Evolutionary conservation across 805 yeast genomes (phyloP), one percentile per base, ranked within the genome.

Genomic region (Debaryomyces tyrocola): DNA sequence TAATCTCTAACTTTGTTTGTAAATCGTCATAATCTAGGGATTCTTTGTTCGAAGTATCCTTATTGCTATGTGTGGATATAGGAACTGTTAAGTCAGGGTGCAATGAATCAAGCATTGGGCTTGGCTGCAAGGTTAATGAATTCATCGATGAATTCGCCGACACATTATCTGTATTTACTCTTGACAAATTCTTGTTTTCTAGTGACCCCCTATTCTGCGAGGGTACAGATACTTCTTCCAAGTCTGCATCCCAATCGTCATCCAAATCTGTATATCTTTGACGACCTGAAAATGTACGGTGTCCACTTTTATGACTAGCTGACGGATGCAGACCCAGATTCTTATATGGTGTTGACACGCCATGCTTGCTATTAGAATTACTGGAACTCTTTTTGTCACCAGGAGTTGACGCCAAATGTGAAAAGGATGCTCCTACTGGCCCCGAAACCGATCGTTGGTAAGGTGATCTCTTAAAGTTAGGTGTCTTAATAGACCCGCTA

Each of bases 241-340:
- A 54, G 15, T 66, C 74, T 15, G 80, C 95, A 63, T 90, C 92
- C 97, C 97, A 90, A 64, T 90, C 97, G 55, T 87, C 96, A 62
- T 90, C 96, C 47, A 84, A 69, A 60, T 90, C 96, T 37, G 82
- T 72, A 59, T 84, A 85, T 46, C 57, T 53, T 8, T 21, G 42
- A 8, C 42, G n/a, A n/a, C 55, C 49, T 9, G 62, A 51, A 28
- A 29, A 46, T 2, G 52, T 45, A 45, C 63, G 18, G 27, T 53
- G 45, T 38, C 39, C 50, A 47, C 29, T 38, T 40, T 51, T 15
- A 37, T 31, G 8, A 14, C 31, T 33, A 20, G 46, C 24, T 40
- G 45, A 4, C 50, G 52, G 2, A 47, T 45, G 36, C 33, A n/a
- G 34, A 17, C 38, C 12, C 43, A 39, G 11, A 29, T 35, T 14